phyloP scores from a whole-genome alignment of 257 asterid species.

The Prunella vulgaris region DNA sequence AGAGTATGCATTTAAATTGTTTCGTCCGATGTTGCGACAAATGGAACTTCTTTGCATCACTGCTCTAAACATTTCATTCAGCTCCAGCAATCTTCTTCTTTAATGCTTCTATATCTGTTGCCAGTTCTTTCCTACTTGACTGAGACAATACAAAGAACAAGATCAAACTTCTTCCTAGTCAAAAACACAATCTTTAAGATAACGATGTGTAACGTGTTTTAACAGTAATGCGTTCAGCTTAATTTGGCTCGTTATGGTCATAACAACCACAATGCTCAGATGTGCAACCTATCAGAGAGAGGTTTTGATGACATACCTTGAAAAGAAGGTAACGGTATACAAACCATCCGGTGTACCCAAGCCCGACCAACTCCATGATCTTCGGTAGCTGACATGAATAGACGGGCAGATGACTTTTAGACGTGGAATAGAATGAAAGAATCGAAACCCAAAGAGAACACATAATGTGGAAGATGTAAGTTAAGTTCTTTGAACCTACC shows the following conservation, averaged over 20 bases:
- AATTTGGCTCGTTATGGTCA: no score
- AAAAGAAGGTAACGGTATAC: constrained; percentile 97
- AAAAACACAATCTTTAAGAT: neutral
- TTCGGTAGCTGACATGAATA: constrained; percentile 68
- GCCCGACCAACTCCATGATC: constrained; percentile 93
- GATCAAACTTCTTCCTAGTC: neutral
- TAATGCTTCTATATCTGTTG: constrained; percentile 65
- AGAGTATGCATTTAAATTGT: constrained; percentile 11
- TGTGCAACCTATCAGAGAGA: no score
- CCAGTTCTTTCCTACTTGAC: constrained; percentile 91
- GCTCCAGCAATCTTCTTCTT: constrained; percentile 91
- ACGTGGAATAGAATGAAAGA: neutral
- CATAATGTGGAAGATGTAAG: neutral
- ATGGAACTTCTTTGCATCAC: neutral
- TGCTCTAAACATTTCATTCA: constrained; percentile 33
- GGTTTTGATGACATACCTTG: constrained; percentile 51
- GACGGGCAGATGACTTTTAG: neutral
- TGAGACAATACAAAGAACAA: constrained; percentile 20
- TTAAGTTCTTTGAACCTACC: constrained; percentile 41
- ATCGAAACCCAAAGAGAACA: no score
- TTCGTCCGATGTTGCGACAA: constrained; percentile 21
- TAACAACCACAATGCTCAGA: no score
- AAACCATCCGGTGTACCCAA: constrained; percentile 98
- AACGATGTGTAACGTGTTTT: no score
- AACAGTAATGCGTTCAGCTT: no score